Percentiles rank a stretch among this genome's conserved stretches.
These are phyloP conservation scores for Prunus mume DNA, from an alignment of 306 rosid species.

Conservation along the genomic window DNA sequence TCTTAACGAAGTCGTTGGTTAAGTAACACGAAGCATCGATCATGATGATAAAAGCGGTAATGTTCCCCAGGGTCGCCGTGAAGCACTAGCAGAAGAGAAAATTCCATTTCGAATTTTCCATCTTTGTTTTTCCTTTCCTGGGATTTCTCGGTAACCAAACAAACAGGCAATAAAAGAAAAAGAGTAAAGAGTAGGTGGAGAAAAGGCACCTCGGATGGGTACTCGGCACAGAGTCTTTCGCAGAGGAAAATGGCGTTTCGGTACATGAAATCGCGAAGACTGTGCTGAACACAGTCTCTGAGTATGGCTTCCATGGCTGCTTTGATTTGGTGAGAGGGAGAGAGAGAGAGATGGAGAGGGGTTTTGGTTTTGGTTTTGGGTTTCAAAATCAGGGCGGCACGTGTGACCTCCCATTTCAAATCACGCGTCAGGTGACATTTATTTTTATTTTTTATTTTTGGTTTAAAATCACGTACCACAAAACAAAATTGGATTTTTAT, in stretches of 20 bases:
- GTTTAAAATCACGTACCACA: not conserved
- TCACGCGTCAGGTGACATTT: constrained; percentile 45
- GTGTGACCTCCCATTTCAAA: constrained; percentile 39
- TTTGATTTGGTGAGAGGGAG: constrained; percentile 4
- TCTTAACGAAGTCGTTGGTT: not conserved
- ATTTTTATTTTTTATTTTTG: not conserved
- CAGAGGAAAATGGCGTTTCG: constrained; percentile 86
- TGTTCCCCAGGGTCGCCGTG: not conserved
- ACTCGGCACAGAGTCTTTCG: constrained; percentile 91
- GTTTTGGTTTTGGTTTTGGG: constrained; percentile 26
- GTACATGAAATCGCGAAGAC: constrained; percentile 77
- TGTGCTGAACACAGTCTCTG: constrained; percentile 64
- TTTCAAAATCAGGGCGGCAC: constrained; percentile 49
- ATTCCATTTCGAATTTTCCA: not conserved
- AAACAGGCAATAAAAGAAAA: not conserved
- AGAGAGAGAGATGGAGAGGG: not conserved
- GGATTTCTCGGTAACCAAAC: constrained; percentile 19
- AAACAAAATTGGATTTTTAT: not conserved
- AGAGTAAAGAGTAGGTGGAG: not conserved
- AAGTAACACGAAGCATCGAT: constrained; percentile 24
- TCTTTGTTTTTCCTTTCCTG: not conserved
- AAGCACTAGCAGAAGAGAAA: not conserved
- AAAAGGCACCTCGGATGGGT: constrained; percentile 58
- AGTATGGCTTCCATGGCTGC: constrained; percentile 83
- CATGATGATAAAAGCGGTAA: constrained; percentile 4